Base-by-base conservation (phyloP, 345 rosid species). In the Camelina sativa region DNA sequence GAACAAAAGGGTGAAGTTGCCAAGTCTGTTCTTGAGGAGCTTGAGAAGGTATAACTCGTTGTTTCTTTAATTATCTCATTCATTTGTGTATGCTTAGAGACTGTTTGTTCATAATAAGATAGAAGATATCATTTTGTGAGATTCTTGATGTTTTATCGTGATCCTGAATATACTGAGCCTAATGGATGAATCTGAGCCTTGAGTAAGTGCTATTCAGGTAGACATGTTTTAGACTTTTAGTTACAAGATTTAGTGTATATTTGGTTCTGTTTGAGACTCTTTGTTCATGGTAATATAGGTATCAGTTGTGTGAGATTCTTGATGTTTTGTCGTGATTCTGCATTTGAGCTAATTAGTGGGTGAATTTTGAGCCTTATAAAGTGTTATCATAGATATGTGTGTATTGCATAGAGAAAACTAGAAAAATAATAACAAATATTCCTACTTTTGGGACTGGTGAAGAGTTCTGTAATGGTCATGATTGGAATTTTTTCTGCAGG, bases 1-100 rank as follows among this genome's bases (percentile, higher is more conserved):
- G 98, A 96, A 66, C 99, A 96, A 76, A 95, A 96, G 83, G 94
- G 97, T 10, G 99, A 96, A 80, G 97, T 96, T 37, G 99, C 99
- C 46, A 88, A 82, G 84, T 78, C 96, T 86, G 98, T 96, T 73
- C 81, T 88, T 74, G 93, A 92, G 72, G 99, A 96, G 65, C 98
- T 96, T 38, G 98, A 86, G 76, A 96, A 96, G 98, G 98, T 89
- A 76, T 32, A 9, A 69, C 19, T 23, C 34, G 3, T 47, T 22
- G 3, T 1, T 51, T 19, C 17, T 58, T 23, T 32, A 7, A 2
- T 15, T 20, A 4, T 43, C n/a, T 62, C 25, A 41, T 73, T 62
- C 22, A 43, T 3, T 13, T 43, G 16, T 43, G 16, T 15, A 25
- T 62, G 41, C 16, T 62, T 48, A 2, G 32, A 51, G 8, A 34